These are phyloP conservation scores for Coemansia sp. DNA, from an alignment of 192 early-diverging fungal species.

Conservation along the genomic window DNA sequence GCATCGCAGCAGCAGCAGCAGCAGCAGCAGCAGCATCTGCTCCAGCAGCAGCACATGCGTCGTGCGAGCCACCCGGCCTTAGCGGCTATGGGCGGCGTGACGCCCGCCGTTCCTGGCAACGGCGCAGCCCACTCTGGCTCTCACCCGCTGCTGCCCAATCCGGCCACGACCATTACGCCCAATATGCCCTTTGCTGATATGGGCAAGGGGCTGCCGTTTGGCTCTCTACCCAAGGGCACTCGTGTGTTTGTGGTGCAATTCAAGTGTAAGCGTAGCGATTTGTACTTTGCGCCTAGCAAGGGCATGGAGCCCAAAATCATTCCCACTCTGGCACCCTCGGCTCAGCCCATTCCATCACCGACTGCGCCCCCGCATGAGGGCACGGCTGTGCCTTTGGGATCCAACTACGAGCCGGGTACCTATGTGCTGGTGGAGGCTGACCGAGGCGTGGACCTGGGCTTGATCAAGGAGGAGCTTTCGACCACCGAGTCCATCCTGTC, in stretches of 20 bases:
- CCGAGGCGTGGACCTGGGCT: conserved; percentile 46
- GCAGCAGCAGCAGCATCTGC: conserved; percentile 2
- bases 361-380: neutral
- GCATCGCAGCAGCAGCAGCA: neutral
- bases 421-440: conserved; percentile 52
- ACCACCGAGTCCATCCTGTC: conserved; percentile 17
- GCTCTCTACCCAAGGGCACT: conserved; percentile 31
- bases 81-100: conserved; percentile 10
- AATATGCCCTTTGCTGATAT: conserved; percentile 54
- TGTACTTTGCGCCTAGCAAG: conserved; percentile 38
- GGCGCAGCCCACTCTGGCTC: conserved; percentile 1
- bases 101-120: neutral
- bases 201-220: conserved; percentile 44
- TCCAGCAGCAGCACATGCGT: conserved; percentile 33
- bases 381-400: neutral
- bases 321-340: conserved; percentile 24
- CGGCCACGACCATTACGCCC: conserved; percentile 43
- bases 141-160: conserved; percentile 43
- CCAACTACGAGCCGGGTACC: conserved; percentile 18
- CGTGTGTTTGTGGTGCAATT: conserved; percentile 53
- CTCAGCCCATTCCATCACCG: conserved; percentile 2
- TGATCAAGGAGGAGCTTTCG: conserved; percentile 35
- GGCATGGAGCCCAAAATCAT: conserved; percentile 25
- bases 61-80: conserved; percentile 37
- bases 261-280: conserved; percentile 42